phyloP scores from a whole-genome alignment of 306 rosid species.

The Coriaria nepalensis region DNA sequence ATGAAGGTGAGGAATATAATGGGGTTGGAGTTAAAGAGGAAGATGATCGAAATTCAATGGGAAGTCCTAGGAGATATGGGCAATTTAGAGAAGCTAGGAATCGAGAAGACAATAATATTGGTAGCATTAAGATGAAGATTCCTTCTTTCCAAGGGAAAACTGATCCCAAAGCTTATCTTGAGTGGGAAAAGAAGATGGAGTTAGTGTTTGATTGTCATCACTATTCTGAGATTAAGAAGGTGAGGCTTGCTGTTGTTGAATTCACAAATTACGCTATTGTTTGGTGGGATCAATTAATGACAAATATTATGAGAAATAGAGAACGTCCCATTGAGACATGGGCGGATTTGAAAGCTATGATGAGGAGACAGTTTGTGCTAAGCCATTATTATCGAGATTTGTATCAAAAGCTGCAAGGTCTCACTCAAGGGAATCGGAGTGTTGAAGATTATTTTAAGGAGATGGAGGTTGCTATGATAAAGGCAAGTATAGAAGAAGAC shows the following conservation, averaged over 20 bases:
- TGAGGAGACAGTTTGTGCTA: not conserved
- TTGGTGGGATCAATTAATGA: slow-evolving; percentile 3
- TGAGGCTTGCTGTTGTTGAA: not conserved
- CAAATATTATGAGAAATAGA: not conserved
- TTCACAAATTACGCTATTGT: not conserved
- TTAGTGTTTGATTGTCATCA: not conserved
- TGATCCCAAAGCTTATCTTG: not conserved
- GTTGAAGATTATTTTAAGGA: not conserved
- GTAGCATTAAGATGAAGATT: not conserved
- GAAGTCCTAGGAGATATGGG: not conserved
- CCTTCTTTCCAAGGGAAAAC: not conserved
- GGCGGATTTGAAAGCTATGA: not conserved
- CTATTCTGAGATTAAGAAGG: not conserved
- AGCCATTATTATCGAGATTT: not conserved
- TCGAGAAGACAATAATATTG: not conserved
- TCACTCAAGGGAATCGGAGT: not conserved
- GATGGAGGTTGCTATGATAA: not conserved
- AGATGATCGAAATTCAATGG: not conserved
- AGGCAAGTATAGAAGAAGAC: not conserved
- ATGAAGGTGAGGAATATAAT: not conserved
- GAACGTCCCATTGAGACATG: not conserved
- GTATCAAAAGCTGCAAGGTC: not conserved
- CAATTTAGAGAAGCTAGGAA: not conserved
- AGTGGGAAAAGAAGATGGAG: not conserved
- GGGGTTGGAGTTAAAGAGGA: not conserved